Evolutionary conservation across 2,329 filamentous ascomycete species (phyloP).

Genomic region (Talaromyces albobiverticillius): DNA sequence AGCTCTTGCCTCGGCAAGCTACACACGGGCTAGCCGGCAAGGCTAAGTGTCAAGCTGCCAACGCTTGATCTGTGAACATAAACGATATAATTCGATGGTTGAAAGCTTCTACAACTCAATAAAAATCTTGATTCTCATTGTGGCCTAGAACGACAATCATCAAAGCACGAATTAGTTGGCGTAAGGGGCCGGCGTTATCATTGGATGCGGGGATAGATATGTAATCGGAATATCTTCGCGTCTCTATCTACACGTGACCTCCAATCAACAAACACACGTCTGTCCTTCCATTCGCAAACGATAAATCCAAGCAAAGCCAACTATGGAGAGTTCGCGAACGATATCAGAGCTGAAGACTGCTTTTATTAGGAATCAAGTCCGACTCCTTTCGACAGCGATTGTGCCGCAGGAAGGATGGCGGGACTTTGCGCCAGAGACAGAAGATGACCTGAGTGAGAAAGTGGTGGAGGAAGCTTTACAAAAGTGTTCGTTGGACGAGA

Average conservation of each 20-base stretch:
- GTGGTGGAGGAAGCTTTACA: conserved; percentile 50
- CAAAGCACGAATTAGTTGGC: background rate
- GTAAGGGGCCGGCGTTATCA: background rate
- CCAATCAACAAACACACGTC: background rate
- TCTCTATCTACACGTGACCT: conserved; percentile 9
- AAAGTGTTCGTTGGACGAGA: conserved; percentile 41
- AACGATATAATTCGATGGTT: background rate
- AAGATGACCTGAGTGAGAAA: conserved; percentile 47
- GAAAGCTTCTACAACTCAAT: background rate
- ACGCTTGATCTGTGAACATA: background rate
- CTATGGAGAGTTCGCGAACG: conserved; percentile 41
- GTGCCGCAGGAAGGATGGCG: conserved; percentile 47
- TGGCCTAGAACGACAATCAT: background rate
- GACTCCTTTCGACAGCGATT: conserved; percentile 50
- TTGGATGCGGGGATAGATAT: conserved; percentile 1
- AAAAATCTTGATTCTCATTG: background rate
- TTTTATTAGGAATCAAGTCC: conserved; percentile 52
- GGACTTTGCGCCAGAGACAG: conserved; percentile 39
- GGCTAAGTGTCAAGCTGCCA: background rate
- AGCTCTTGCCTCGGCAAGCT: conserved; percentile 3
- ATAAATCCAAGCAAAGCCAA: conserved; percentile 10
- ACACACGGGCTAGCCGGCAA: background rate
- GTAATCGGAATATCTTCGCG: background rate
- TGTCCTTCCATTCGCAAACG: background rate
- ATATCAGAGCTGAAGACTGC: conserved; percentile 51